Conservation (phyloP, 2,329 filamentous ascomycete species). For the Colletotrichum caudatum region DNA sequence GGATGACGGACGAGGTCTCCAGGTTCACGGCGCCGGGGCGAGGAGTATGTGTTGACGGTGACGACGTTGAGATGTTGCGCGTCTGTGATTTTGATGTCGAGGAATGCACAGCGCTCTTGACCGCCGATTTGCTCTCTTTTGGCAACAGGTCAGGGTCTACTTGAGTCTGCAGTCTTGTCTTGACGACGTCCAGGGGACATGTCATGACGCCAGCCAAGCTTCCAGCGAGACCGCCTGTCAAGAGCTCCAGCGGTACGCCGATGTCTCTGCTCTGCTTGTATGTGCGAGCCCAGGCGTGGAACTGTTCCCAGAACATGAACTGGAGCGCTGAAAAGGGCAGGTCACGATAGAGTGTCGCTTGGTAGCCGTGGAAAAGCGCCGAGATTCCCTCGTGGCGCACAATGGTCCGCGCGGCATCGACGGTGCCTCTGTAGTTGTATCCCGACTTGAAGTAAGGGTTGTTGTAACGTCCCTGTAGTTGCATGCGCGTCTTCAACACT, state of each 20-base stretch:
- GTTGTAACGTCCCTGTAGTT: conserved; percentile 94
- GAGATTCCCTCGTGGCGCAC: conserved; percentile 82
- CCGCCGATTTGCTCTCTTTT: conserved; percentile 41
- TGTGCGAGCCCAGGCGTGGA: conserved; percentile 81
- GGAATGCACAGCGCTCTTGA: conserved; percentile 45
- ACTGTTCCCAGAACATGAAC: conserved; percentile 98
- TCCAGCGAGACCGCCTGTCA: conserved; percentile 90
- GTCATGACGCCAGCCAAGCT: conserved; percentile 94
- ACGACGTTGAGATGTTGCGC: conserved; percentile 88
- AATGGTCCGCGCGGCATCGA: conserved; percentile 88
- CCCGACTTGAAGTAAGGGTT: conserved; percentile 94
- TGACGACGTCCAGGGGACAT: conserved; percentile 96
- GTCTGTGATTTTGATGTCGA: conserved; percentile 63
- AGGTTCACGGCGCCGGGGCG: conserved; percentile 83
- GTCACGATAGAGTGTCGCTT: conserved; percentile 93
- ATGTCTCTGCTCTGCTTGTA: conserved; percentile 87
- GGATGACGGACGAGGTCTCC: conserved; percentile 90
- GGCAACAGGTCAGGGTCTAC: conserved; percentile 61
- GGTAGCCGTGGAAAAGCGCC: conserved; percentile 96
- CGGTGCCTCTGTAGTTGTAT: conserved; percentile 92
- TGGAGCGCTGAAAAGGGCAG: conserved; percentile 96
- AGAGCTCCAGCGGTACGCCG: conserved; percentile 84
- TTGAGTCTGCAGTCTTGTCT: conserved; percentile 96
- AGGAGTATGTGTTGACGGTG: conserved; percentile 84
- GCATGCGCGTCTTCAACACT: conserved; percentile 95